Percentiles rank a stretch among this genome's conserved stretches.
These are phyloP conservation scores for Knoxia roxburghii DNA, from an alignment of 257 asterid species.

Conservation along the genomic window DNA sequence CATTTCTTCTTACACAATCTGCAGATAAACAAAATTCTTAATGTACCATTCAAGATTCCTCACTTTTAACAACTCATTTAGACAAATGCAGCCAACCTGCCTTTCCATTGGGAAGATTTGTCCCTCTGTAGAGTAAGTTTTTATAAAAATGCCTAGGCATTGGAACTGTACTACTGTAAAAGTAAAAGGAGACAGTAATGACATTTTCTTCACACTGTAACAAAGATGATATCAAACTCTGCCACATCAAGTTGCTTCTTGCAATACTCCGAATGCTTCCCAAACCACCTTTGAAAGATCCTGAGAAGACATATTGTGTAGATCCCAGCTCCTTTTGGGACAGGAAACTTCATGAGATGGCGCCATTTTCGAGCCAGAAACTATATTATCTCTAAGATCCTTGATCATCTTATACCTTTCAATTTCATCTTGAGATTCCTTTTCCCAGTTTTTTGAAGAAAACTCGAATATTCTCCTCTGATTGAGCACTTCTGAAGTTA, in stretches of 20 bases:
- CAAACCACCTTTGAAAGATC: slow-evolving; percentile 36
- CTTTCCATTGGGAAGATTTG: slow-evolving; percentile 9
- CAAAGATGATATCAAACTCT: background rate
- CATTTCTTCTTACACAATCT: slow-evolving; percentile 37
- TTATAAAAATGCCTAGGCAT: background rate
- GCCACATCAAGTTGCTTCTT: slow-evolving; percentile 31
- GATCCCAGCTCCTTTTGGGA: slow-evolving; percentile 32
- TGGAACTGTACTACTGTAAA: slow-evolving; percentile 6
- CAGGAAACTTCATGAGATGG: slow-evolving; percentile 43
- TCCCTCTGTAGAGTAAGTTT: background rate
- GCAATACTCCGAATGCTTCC: slow-evolving; percentile 39
- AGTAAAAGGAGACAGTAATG: background rate
- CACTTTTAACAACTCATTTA: slow-evolving; percentile 4
- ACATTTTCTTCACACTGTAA: background rate
- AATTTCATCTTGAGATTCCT: slow-evolving; percentile 61
- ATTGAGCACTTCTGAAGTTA: slow-evolving; percentile 31
- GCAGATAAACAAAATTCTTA: slow-evolving; percentile 32
- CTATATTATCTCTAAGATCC: slow-evolving; percentile 79
- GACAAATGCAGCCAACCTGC: slow-evolving; percentile 12
- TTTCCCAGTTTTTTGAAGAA: slow-evolving; percentile 48
- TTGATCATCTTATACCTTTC: slow-evolving; percentile 85
- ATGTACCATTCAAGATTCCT: slow-evolving; percentile 9
- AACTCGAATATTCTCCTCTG: slow-evolving; percentile 38
- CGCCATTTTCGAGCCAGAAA: slow-evolving; percentile 49
- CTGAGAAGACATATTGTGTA: slow-evolving; percentile 32